These are phyloP conservation scores for Backusella tuberculispora DNA, from an alignment of 192 early-diverging fungal species.

Conservation along the genomic window DNA sequence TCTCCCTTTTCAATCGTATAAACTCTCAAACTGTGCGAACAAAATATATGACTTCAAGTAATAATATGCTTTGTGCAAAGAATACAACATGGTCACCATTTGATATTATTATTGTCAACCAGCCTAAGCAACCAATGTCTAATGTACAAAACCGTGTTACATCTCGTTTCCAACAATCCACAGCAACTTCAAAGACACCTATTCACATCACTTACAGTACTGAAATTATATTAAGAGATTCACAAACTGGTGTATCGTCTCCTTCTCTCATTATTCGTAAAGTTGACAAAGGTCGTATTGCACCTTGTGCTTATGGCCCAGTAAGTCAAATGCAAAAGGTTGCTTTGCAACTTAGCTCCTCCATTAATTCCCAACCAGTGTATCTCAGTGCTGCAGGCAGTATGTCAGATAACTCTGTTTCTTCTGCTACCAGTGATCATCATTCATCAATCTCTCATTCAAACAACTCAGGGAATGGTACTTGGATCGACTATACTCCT, in stretches of 20 bases:
- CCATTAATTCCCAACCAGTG: slow-evolving; percentile 21
- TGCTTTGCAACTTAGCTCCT: slow-evolving; percentile 57
- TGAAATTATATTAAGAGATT: slow-evolving; percentile 69
- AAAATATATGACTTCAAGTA: slow-evolving; percentile 76
- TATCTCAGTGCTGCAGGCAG: slow-evolving; percentile 42
- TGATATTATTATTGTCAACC: slow-evolving; percentile 50
- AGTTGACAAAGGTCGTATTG: slow-evolving; percentile 80
- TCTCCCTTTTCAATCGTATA: slow-evolving; percentile 90
- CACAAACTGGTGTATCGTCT: slow-evolving; percentile 65
- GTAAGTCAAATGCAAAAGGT: slow-evolving; percentile 90
- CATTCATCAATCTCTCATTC: not conserved
- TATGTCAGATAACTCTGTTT: slow-evolving; percentile 27
- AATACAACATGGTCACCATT: slow-evolving; percentile 67
- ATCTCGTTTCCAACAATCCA: slow-evolving; percentile 11
- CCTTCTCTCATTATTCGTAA: slow-evolving; percentile 76
- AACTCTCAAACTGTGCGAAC: slow-evolving; percentile 91
- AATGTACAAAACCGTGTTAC: not conserved
- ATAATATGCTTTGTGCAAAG: slow-evolving; percentile 59
- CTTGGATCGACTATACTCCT: slow-evolving; percentile 31
- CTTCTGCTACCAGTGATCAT: not conserved
- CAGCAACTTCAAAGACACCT: not conserved
- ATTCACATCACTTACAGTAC: slow-evolving; percentile 60
- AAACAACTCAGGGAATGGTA: not conserved
- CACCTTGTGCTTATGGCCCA: slow-evolving; percentile 66
- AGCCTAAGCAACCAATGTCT: slow-evolving; percentile 14